phyloP scores from a whole-genome alignment of 176 grass and related monocot species.

The Areca catechu region DNA sequence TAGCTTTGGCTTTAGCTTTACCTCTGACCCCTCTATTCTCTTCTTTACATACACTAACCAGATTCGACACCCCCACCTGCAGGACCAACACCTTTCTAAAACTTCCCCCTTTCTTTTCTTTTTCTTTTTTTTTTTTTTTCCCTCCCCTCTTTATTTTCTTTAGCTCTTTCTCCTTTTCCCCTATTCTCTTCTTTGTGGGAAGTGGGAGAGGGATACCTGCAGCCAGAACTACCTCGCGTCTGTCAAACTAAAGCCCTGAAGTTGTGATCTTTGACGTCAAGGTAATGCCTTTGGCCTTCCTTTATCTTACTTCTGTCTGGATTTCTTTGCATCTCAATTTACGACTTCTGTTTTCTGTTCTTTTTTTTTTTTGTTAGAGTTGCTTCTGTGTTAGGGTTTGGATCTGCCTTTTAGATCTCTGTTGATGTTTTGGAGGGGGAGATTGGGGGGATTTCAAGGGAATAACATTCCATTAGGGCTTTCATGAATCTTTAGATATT shows the following conservation, averaged over 20 bases:
- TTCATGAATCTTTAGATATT: background rate
- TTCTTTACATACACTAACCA: background rate
- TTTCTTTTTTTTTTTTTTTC: background rate
- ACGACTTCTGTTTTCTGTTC: background rate
- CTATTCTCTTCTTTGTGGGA: background rate
- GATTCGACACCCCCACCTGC: background rate
- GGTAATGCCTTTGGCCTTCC: background rate
- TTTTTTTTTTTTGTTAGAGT: background rate
- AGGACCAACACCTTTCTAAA: background rate
- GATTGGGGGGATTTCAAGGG: background rate
- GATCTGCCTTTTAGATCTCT: background rate
- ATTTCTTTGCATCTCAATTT: background rate
- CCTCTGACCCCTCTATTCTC: background rate
- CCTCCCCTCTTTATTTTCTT: background rate
- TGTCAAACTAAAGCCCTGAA: background rate
- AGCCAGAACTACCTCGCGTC: background rate
- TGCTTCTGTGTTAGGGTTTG: background rate
- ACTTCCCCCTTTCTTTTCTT: background rate
- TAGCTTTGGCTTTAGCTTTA: background rate
- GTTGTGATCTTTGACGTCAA: background rate
- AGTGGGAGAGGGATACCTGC: background rate
- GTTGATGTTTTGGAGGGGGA: background rate
- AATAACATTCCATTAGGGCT: background rate
- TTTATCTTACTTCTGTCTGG: background rate
- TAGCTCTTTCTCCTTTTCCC: background rate